Base-by-base conservation (phyloP, 768 basidiomycete species). In the Xerocomellus amylosporus region DNA sequence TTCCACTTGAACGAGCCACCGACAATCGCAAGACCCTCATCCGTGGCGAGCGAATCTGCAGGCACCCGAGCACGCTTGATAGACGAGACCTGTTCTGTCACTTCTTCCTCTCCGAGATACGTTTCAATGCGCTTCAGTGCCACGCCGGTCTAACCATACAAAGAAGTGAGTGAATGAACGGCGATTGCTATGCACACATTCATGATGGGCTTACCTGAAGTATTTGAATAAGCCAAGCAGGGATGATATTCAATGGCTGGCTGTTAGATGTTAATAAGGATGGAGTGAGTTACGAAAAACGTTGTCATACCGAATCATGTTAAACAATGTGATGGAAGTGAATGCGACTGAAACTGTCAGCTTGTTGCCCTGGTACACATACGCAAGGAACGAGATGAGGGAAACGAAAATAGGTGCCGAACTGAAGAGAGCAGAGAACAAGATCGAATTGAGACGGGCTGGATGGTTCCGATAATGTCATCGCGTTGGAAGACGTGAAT, bases 271-370 rank as follows among this genome's bases (percentile, higher is more conserved):
- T 40, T 6, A 19, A 41, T 51, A n/a, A 46, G 24, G 46, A 42
- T 37, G 20, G 28, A 39, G 28, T 2, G 2, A 56, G 34, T n/a
- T 8, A 14, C 39, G 41, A 24, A 37, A 39, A 55, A 33, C 3
- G 51, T 34, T 8, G 1, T 19, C 58, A 56, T 73, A 84, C 79
- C 84, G 79, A 62, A 97, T 78, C 93, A 97, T 93, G 43, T 78
- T 77, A 70, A 96, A 96, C 40, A 96, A 69, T 0, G 91, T 82
- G 34, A 97, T 88, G 0, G 92, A 77, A 81, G 94, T 96, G 66
- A 96, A 96, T 0, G 95, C 94, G 17, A 84, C 78, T 9, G 87
- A 78, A 46, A 94, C 77, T 0, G 90, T 88, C 44, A 98, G 68
- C 65, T 89, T 74, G 43, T 91, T 80, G 1, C 89, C 88, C 59